Evolutionary conservation across 2,329 filamentous ascomycete species (phyloP).

Genomic region (Colletotrichum graminicola): DNA sequence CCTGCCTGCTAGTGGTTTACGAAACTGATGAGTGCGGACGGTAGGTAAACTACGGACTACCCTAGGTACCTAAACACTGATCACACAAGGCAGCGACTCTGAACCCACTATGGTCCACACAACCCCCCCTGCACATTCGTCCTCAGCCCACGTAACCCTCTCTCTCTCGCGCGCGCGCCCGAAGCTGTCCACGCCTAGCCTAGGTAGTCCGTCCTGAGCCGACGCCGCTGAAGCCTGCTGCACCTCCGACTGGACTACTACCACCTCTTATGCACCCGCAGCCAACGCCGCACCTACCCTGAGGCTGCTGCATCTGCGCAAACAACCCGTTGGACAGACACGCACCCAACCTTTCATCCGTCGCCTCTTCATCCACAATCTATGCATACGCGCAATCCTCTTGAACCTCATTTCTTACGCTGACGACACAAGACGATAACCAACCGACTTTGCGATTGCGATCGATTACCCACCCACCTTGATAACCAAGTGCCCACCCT

Average conservation of each 20-base stretch:
- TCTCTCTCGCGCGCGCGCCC: neutral
- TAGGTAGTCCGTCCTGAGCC: constrained; percentile 14
- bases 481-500: constrained; percentile 14
- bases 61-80: neutral
- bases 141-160: constrained; percentile 39
- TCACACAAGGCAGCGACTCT: constrained; percentile 18
- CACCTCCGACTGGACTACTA: constrained; percentile 36
- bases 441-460: constrained; percentile 12
- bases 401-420: constrained; percentile 17
- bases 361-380: constrained; percentile 30
- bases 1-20: too few species aligned
- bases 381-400: constrained; percentile 30
- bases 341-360: constrained; percentile 25
- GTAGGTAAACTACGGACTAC: too few species aligned
- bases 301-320: constrained; percentile 30
- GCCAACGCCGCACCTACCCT: constrained; percentile 22
- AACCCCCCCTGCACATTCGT: constrained; percentile 32
- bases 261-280: constrained; percentile 16
- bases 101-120: neutral
- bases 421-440: constrained; percentile 3
- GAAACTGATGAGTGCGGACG: too few species aligned
- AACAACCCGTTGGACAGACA: constrained; percentile 19
- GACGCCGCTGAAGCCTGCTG: constrained; percentile 22
- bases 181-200: constrained; percentile 13
- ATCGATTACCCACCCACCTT: neutral